A percentile compares a stretch with the other conserved stretches of the same genome.
Conservation (phyloP, 345 rosid species). For the Triadica sebifera region DNA sequence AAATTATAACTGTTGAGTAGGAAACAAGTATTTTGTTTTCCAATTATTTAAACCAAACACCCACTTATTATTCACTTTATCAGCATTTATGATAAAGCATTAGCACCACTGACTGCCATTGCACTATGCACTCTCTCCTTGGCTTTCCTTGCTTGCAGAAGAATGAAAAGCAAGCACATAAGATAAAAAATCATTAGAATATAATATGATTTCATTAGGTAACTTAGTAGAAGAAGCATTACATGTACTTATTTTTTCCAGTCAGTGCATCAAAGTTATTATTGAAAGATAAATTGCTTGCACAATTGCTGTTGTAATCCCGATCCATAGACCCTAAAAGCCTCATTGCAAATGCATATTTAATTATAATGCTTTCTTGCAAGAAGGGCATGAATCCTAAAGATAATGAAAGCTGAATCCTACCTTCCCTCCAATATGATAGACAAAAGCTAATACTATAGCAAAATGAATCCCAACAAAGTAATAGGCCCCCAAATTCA, state of each 20-base stretch:
- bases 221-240: slow-evolving; percentile 12
- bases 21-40: too few relatives aligned
- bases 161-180: not conserved
- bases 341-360: not conserved
- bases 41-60: too few relatives aligned
- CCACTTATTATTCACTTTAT: too few relatives aligned
- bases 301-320: slow-evolving; percentile 5
- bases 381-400: not conserved
- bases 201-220: not conserved
- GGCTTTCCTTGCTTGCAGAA: not conserved
- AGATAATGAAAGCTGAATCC: not conserved
- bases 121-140: not conserved
- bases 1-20: too few relatives aligned
- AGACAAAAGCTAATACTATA: slow-evolving; percentile 15
- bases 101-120: not conserved
- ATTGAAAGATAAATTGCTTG: slow-evolving; percentile 4
- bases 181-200: not conserved
- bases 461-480: slow-evolving; percentile 44
- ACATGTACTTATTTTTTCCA: slow-evolving; percentile 9
- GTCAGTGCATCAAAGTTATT: not conserved
- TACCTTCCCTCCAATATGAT: slow-evolving; percentile 37
- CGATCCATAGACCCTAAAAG: slow-evolving; percentile 2
- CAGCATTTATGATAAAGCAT: not conserved
- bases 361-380: not conserved
- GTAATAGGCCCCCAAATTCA: slow-evolving; percentile 55